Conservation (phyloP, 805 yeast species). For the Barnettozyma sucrosica region DNA sequence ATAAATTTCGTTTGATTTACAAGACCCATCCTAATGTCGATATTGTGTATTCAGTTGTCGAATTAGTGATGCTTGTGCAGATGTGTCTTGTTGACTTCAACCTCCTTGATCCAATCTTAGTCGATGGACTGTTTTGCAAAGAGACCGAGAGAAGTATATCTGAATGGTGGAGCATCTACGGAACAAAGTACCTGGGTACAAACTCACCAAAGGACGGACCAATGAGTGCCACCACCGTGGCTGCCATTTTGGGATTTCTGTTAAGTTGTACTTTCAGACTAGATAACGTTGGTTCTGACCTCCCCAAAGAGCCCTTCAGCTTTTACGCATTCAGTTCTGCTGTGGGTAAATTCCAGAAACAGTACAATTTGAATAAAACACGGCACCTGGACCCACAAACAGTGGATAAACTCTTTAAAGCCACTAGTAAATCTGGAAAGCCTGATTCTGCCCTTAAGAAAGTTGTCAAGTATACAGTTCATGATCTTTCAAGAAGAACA, state of each 20-base stretch:
- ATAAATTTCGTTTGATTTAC: slow-evolving; percentile 74
- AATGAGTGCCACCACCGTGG: slow-evolving; percentile 61
- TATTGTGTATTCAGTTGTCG: slow-evolving; percentile 31
- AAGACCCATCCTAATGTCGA: slow-evolving; percentile 41
- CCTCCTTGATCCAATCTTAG: slow-evolving; percentile 56
- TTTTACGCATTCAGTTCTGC: slow-evolving; percentile 61
- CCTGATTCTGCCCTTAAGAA: slow-evolving; percentile 50
- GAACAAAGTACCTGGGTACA: slow-evolving; percentile 37
- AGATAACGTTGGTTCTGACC: slow-evolving; percentile 50
- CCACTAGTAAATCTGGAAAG: slow-evolving; percentile 35
- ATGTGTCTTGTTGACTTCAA: slow-evolving; percentile 73
- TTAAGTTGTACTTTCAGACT: slow-evolving; percentile 61
- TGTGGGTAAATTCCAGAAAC: slow-evolving; percentile 74
- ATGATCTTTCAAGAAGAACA: slow-evolving; percentile 48
- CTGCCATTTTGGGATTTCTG: slow-evolving; percentile 76
- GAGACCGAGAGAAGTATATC: slow-evolving; percentile 65
- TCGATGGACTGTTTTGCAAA: slow-evolving; percentile 83
- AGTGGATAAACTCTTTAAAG: slow-evolving; percentile 39
- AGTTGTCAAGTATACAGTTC: slow-evolving; percentile 68
- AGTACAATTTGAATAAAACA: slow-evolving; percentile 45
- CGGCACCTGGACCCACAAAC: slow-evolving; percentile 55
- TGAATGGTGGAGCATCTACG: slow-evolving; percentile 80
- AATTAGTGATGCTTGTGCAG: slow-evolving; percentile 70
- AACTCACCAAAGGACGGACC: slow-evolving; percentile 42
- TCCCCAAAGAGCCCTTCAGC: slow-evolving; percentile 84